These are phyloP conservation scores for Starmerella tilneyi DNA, from an alignment of 805 yeast genomes.

Conservation along the genomic window DNA sequence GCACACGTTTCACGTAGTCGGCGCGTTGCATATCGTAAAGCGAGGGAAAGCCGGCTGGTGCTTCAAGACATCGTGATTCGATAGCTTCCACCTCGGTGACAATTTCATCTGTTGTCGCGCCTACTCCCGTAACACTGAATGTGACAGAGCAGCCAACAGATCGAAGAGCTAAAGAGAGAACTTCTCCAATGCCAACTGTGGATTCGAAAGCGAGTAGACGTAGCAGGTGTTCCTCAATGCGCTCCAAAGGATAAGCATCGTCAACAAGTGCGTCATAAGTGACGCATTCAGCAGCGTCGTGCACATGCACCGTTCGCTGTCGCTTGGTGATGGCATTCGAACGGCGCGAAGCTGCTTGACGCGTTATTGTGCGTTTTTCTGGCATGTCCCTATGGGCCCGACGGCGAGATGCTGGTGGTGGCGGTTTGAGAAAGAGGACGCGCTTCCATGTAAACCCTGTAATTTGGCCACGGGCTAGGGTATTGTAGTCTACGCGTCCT, in stretches of 20 bases:
- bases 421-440: no score
- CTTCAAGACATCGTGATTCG: constrained; percentile 9
- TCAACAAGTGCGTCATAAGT: constrained; percentile 21
- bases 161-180: constrained; percentile 14
- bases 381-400: no score
- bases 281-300: constrained; percentile 12
- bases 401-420: no score
- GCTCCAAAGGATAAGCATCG: constrained; percentile 17
- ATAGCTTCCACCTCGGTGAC: constrained; percentile 5
- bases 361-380: no score
- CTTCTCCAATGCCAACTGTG: constrained; percentile 20
- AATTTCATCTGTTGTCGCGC: neutral
- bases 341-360: no score
- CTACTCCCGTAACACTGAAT: constrained; percentile 7
- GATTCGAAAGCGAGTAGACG: constrained; percentile 23
- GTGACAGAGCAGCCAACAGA: constrained; percentile 17
- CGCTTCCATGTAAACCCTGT: no score
- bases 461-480: no score
- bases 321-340: no score
- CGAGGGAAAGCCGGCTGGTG: constrained; percentile 14
- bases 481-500: no score
- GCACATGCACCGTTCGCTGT: neutral
- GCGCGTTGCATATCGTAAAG: constrained; percentile 15
- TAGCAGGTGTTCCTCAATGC: constrained; percentile 20
- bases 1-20: constrained; percentile 10